phyloP scores from a whole-genome alignment of 2,329 filamentous ascomycete species.

The Penicillium sp. region DNA sequence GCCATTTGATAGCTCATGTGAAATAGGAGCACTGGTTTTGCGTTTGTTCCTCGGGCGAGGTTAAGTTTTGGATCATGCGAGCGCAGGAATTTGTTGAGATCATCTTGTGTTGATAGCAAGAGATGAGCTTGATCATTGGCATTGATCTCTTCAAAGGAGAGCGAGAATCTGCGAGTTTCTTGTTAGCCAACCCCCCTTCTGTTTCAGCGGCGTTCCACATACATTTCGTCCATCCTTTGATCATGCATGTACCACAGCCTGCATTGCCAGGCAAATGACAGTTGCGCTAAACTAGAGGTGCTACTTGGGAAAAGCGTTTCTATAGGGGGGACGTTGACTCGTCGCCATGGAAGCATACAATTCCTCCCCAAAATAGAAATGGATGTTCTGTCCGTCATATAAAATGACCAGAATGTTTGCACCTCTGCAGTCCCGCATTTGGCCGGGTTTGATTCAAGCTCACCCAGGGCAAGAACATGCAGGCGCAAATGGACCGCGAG shows the following conservation, averaged over 20 bases:
- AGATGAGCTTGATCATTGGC: constrained; percentile 1
- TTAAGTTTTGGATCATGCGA: background rate
- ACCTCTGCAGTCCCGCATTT: background rate
- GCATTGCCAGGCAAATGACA: constrained; percentile 10
- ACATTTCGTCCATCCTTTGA: constrained; percentile 11
- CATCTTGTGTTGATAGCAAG: constrained; percentile 3
- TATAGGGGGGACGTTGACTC: constrained; percentile 6
- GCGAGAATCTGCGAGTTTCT: background rate
- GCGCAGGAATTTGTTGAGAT: background rate
- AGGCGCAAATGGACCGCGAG: constrained; percentile 7
- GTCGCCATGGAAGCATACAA: constrained; percentile 8
- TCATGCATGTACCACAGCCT: constrained; percentile 13
- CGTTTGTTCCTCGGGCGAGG: background rate
- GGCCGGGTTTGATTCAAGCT: background rate
- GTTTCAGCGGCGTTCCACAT: background rate
- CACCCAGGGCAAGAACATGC: background rate
- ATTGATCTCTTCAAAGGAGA: constrained; percentile 1
- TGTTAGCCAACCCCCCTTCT: background rate
- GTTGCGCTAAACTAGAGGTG: background rate
- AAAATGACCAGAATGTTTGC: constrained; percentile 10
- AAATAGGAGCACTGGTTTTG: constrained; percentile 8
- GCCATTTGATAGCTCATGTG: constrained; percentile 12
- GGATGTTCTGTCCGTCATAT: constrained; percentile 11
- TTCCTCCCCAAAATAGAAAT: constrained; percentile 9
- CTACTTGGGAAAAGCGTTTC: background rate